Evolutionary conservation across 495 filamentous ascomycete species (phyloP), one percentile per base, ranked within the genome.

Genomic region (Apodospora peruviana): DNA sequence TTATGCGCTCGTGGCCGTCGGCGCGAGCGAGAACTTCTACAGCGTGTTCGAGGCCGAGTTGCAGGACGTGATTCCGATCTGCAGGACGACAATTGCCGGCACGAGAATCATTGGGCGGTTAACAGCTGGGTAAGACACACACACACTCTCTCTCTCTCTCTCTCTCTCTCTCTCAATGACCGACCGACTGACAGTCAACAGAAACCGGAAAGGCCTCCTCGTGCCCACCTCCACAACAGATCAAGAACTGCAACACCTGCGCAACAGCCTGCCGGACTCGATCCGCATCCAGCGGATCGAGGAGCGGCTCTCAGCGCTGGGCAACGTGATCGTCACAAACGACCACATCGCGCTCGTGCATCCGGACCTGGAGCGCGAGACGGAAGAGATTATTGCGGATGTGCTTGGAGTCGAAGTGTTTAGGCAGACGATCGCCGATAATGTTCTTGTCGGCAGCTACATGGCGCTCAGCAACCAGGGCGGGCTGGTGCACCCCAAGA

Each of bases 1-100:
- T 43, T 98, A 93, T 67, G 86, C 88, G 51, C 72, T 98, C 54
- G 89, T 96, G 53, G 91, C 93, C 44, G 79, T 95, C 46, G 94
- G 93, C 59, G 90, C 87, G 40, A 95, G 88, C 55, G 91, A 96
- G 80, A 97, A 96, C 76, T 98, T 98, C 70, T 98, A 97, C 80
- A 78, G 76, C 76, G 78, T 97, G 57, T 98, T 98, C 76, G 94
- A 98, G 74, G 83, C 93, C 47, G 93, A 98, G 73, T 76, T 98
- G 27, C 88, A 93, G 75, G 94, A 97, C 74, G 85, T 96, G 47
- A 95, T 98, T 46, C 93, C 93, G 52, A 95, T 97, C 71, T 96
- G 90, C 71, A 87, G 91, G 63, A 88, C 89, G 45, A 96, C 91
- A n/a, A 97, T 98, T 62, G 90, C 90, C 23, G 94, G 93, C 48